Percentiles rank a stretch among this genome's conserved stretches.
Evolutionary conservation across 2,329 filamentous ascomycete genomes (phyloP).

Genomic region (Aureobasidium sp.): DNA sequence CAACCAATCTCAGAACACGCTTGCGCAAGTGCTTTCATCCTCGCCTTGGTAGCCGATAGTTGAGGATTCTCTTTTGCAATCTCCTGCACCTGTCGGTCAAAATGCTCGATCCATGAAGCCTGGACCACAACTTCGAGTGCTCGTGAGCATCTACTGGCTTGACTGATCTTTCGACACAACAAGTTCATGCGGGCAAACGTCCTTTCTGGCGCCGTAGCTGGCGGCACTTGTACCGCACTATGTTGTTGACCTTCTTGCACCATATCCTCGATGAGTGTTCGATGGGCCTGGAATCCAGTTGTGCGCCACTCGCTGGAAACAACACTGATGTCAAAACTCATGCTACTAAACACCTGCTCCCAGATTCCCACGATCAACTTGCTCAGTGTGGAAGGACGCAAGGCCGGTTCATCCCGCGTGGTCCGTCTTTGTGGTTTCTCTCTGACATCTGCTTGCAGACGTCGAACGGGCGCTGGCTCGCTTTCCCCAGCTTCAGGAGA

Average conservation of each 20-base stretch:
- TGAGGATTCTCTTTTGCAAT: conserved; percentile 32
- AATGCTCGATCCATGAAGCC: conserved; percentile 48
- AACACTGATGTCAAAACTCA: conserved; percentile 33
- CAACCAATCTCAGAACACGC: conserved; percentile 47
- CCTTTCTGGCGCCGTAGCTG: conserved; percentile 11
- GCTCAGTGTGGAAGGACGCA: conserved; percentile 40
- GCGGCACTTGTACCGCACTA: conserved; percentile 8
- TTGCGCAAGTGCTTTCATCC: conserved; percentile 44
- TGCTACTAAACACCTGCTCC: conserved; percentile 39
- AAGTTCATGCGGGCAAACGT: conserved; percentile 35
- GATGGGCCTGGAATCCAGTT: conserved; percentile 19
- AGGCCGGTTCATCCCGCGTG: conserved; percentile 17
- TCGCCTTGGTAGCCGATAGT: conserved; percentile 39
- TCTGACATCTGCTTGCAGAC: conserved; percentile 16
- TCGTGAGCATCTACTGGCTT: conserved; percentile 45
- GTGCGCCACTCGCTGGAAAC: conserved; percentile 28
- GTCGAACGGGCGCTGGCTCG: not conserved
- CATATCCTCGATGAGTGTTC: conserved; percentile 18
- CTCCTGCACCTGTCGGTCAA: conserved; percentile 41
- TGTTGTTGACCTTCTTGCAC: conserved; percentile 9
- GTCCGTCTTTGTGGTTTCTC: conserved; percentile 22
- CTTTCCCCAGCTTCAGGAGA: not conserved
- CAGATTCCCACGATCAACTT: conserved; percentile 43
- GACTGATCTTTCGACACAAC: conserved; percentile 37
- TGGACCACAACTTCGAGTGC: conserved; percentile 52